Evolutionary conservation across 2,329 filamentous ascomycete genomes (phyloP).

Genomic region (Colletotrichum sojae): DNA sequence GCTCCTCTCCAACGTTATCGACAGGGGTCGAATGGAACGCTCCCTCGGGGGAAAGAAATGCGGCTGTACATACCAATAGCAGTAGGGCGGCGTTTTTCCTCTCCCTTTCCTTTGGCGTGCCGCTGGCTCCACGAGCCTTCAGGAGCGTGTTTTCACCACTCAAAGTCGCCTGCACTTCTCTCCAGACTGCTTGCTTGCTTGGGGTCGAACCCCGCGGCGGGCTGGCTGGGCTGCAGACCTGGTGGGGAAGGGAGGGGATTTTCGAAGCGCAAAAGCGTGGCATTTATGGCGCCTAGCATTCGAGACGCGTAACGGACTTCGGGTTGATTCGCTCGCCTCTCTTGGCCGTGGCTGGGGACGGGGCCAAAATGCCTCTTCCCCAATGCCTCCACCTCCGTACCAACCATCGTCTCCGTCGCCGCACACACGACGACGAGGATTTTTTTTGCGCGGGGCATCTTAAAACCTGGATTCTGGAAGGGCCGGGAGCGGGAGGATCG

Average conservation of each 20-base stretch:
- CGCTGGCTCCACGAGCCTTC: background rate
- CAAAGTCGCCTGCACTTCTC: slow-evolving; percentile 3
- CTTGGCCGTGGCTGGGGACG: slow-evolving; percentile 23
- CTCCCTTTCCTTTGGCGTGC: background rate
- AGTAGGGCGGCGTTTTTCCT: too few species aligned
- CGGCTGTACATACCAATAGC: too few species aligned
- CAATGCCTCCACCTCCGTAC: slow-evolving; percentile 9
- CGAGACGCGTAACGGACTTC: slow-evolving; percentile 29
- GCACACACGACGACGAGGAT: slow-evolving; percentile 2
- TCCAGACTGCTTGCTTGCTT: background rate
- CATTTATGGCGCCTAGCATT: slow-evolving; percentile 9
- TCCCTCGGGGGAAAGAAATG: too few species aligned
- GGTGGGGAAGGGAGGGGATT: background rate
- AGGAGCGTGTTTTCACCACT: slow-evolving; percentile 8
- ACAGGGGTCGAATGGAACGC: slow-evolving; percentile 3
- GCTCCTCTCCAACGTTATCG: slow-evolving; percentile 6
- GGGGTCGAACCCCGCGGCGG: background rate
- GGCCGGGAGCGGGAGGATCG: background rate
- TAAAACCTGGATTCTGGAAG: slow-evolving; percentile 2
- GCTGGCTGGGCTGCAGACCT: background rate
- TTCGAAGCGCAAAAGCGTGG: background rate
- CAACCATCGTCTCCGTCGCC: slow-evolving; percentile 9
- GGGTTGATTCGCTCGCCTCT: slow-evolving; percentile 11
- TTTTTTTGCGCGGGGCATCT: background rate
- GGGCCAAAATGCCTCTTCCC: slow-evolving; percentile 4